phyloP scores from a whole-genome alignment of 1,139 yeast genomes.

The Taphrina populina region DNA sequence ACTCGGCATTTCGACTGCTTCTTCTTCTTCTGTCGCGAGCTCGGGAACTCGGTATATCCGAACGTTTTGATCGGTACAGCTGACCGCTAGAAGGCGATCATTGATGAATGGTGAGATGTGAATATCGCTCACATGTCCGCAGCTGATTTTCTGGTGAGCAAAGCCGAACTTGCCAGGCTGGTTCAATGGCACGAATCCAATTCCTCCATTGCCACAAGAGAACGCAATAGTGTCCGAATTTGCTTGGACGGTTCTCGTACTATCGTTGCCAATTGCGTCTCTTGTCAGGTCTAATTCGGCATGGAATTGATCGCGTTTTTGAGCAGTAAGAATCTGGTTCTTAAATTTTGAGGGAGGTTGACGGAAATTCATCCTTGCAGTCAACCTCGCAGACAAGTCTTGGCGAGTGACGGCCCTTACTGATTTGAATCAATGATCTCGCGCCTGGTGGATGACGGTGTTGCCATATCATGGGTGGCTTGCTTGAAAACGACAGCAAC shows the following conservation, averaged over 20 bases:
- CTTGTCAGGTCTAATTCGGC: constrained; percentile 24
- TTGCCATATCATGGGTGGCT: no score
- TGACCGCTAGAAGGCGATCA: constrained; percentile 18
- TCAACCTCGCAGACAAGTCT: no score
- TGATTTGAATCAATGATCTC: no score
- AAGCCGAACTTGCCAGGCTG: constrained; percentile 28
- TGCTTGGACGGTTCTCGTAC: constrained; percentile 24
- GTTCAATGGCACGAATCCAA: constrained; percentile 21
- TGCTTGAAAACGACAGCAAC: no score
- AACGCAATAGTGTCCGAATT: constrained; percentile 16
- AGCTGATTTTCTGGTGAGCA: constrained; percentile 14
- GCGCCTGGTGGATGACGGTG: no score
- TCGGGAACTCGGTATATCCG: constrained; percentile 19
- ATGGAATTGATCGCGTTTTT: constrained; percentile 25
- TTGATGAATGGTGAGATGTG: constrained; percentile 17
- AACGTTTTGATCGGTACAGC: constrained; percentile 22
- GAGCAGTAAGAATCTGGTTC: constrained; percentile 30
- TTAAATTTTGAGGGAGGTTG: constrained; percentile 22
- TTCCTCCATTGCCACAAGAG: constrained; percentile 21
- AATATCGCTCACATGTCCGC: constrained; percentile 30
- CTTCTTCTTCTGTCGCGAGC: constrained; percentile 6
- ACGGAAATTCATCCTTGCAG: constrained; percentile 18
- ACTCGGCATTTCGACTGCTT: not conserved
- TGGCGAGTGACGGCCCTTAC: no score
- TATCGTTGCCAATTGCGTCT: constrained; percentile 24